A percentile compares a stretch with the other conserved stretches of the same genome.
These are phyloP conservation scores for Austroboletus eburneus DNA, from an alignment of 768 basidiomycete species.

Conservation along the genomic window DNA sequence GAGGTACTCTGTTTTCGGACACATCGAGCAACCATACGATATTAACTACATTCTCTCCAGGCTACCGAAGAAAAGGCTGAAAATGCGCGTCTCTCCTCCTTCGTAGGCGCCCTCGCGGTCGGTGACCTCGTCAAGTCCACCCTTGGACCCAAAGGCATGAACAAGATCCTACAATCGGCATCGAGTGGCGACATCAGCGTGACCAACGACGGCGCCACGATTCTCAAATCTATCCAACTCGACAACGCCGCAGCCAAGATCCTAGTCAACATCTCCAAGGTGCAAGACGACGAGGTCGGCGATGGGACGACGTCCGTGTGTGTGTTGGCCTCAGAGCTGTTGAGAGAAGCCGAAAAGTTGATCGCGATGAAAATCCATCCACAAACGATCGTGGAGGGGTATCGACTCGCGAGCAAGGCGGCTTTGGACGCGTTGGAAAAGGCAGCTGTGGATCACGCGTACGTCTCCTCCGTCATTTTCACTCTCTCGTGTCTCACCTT, in stretches of 20 bases:
- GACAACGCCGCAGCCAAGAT: conserved; percentile 99
- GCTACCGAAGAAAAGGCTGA: conserved; percentile 95
- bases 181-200: conserved; percentile 92
- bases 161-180: conserved; percentile 94
- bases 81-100: conserved; percentile 96
- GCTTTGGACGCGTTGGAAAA: conserved; percentile 82
- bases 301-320: conserved; percentile 93
- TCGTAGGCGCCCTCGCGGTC: conserved; percentile 94
- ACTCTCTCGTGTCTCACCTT: background rate
- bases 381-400: conserved; percentile 97
- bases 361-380: conserved; percentile 93
- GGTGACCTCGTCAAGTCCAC: conserved; percentile 99
- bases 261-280: conserved; percentile 98
- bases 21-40: background rate
- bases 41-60: conserved; percentile 32
- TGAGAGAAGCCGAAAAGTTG: conserved; percentile 94
- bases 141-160: conserved; percentile 99
- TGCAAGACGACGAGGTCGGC: conserved; percentile 99
- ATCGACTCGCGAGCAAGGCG: conserved; percentile 82
- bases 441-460: conserved; percentile 83
- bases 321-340: conserved; percentile 85
- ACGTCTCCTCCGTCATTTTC: conserved; percentile 29
- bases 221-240: conserved; percentile 93
- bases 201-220: conserved; percentile 98
- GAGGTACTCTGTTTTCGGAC: conserved; percentile 38